A percentile compares a stretch with the other conserved stretches of the same genome.
Evolutionary conservation across 2,329 filamentous ascomycete species (phyloP).

Genomic region (Penicillium polonicum): DNA sequence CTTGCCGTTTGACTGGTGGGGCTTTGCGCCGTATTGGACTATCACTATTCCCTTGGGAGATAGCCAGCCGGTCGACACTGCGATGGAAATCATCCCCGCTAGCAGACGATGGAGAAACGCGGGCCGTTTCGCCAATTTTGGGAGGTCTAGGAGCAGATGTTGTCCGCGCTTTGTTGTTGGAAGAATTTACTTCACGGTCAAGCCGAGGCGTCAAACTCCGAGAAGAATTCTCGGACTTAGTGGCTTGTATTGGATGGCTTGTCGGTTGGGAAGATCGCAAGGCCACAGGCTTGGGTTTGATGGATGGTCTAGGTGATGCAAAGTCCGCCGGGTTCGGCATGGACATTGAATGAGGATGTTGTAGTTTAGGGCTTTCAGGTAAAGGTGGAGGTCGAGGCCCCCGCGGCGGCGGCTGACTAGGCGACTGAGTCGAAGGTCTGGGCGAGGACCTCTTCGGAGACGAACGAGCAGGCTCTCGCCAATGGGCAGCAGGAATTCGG

Average conservation of each 20-base stretch:
- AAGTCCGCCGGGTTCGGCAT: slow-evolving; percentile 26
- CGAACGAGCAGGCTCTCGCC: slow-evolving; percentile 23
- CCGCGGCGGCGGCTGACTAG: slow-evolving; percentile 3
- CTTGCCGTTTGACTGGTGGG: slow-evolving; percentile 39
- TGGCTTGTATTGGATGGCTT: slow-evolving; percentile 12
- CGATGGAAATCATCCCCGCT: slow-evolving; percentile 36
- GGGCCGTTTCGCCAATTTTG: slow-evolving; percentile 6
- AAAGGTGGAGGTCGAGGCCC: slow-evolving; percentile 9
- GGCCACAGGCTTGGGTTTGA: slow-evolving; percentile 41
- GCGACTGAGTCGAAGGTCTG: slow-evolving; percentile 6
- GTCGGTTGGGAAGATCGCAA: slow-evolving; percentile 27
- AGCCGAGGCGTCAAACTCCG: slow-evolving; percentile 16
- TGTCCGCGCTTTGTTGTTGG: slow-evolving; percentile 18
- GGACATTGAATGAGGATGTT: slow-evolving; percentile 11
- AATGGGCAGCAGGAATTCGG: slow-evolving; percentile 21
- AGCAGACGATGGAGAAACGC: slow-evolving; percentile 30
- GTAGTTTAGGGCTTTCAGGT: slow-evolving; percentile 18
- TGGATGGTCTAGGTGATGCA: slow-evolving; percentile 29
- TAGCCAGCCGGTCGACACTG: slow-evolving; percentile 24
- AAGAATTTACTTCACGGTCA: slow-evolving; percentile 13
- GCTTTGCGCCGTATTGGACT: slow-evolving; percentile 25
- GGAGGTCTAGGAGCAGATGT: slow-evolving; percentile 23
- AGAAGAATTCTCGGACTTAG: slow-evolving; percentile 28
- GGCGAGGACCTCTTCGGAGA: slow-evolving; percentile 17
- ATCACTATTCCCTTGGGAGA: slow-evolving; percentile 21